phyloP scores from a whole-genome alignment of 108 stramenopile genomes.

The Cyclotella cryptica region DNA sequence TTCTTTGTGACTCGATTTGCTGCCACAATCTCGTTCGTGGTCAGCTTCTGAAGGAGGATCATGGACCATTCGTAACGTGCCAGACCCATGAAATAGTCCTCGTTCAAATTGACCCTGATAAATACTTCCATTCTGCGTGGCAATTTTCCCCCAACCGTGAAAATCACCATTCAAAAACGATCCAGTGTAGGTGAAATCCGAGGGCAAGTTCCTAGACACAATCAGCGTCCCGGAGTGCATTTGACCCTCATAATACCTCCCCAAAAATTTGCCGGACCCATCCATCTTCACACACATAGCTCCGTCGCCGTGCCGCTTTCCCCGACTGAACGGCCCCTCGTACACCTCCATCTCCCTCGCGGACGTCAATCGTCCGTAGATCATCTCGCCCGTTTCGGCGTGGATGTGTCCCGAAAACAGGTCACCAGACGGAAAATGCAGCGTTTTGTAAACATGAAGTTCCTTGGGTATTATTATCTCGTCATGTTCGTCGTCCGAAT shows the following conservation, averaged over 20 bases:
- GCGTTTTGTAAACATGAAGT: constrained; percentile 23
- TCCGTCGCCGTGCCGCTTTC: constrained; percentile 46
- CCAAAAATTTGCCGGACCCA: constrained; percentile 49
- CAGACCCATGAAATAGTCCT: constrained; percentile 40
- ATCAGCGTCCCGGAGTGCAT: constrained; percentile 48
- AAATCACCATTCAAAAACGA: constrained; percentile 37
- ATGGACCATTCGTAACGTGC: constrained; percentile 16
- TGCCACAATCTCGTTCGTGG: neutral
- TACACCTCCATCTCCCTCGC: constrained; percentile 48
- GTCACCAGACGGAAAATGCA: constrained; percentile 49
- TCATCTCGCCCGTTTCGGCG: constrained; percentile 23
- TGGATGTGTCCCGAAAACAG: constrained; percentile 50
- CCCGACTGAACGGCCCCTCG: constrained; percentile 47
- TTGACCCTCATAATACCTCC: constrained; percentile 35
- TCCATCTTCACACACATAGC: constrained; percentile 47
- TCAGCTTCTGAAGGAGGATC: neutral
- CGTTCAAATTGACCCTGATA: constrained; percentile 41
- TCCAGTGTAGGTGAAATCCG: constrained; percentile 49
- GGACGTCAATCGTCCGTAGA: constrained; percentile 39
- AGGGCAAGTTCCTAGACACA: constrained; percentile 1
- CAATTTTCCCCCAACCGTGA: constrained; percentile 48
- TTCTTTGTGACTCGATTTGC: neutral
- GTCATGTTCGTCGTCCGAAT: neutral
- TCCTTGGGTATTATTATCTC: constrained; percentile 5
- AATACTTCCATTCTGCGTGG: constrained; percentile 33